Percentiles rank a stretch among this genome's conserved stretches.
Conservation (phyloP, 1,284 basidiomycete genomes). For the Sanghuangporus weigelae region DNA sequence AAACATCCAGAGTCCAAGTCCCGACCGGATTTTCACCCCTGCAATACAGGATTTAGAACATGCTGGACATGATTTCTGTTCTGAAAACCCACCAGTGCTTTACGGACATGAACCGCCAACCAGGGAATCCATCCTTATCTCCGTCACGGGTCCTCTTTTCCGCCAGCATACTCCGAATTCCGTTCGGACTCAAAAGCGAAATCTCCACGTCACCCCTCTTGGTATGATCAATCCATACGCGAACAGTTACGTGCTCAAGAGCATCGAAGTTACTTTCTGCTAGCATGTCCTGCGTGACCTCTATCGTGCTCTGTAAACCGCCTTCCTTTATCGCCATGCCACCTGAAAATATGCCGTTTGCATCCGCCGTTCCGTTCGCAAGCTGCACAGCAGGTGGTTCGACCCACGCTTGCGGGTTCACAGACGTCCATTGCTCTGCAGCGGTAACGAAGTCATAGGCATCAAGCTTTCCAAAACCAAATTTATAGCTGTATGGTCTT, state of each 20-base stretch:
- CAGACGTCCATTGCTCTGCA: conserved; percentile 78
- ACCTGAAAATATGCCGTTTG: conserved; percentile 53
- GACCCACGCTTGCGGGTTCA: conserved; percentile 95
- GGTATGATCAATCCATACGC: conserved; percentile 91
- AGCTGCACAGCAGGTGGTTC: conserved; percentile 70
- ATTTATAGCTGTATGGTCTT: conserved; percentile 91
- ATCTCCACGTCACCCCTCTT: conserved; percentile 92
- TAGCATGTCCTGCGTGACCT: conserved; percentile 70
- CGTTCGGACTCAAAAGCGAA: conserved; percentile 82
- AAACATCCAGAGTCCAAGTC: conserved; percentile 85
- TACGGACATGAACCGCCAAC: conserved; percentile 97
- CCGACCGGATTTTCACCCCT: conserved; percentile 96
- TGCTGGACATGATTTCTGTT: background rate
- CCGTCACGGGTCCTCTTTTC: conserved; percentile 67
- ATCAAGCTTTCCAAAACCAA: conserved; percentile 90
- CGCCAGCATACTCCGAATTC: conserved; percentile 83
- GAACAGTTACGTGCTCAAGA: conserved; percentile 91
- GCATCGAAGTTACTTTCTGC: conserved; percentile 75
- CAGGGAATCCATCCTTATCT: conserved; percentile 72
- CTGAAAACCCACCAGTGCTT: conserved; percentile 84
- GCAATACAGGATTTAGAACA: background rate
- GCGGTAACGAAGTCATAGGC: conserved; percentile 81
- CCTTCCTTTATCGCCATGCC: conserved; percentile 61
- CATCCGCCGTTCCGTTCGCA: conserved; percentile 53
- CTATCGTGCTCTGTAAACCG: conserved; percentile 66